Base-by-base conservation (phyloP, 1,139 yeast genomes). In the Candida sp. region DNA sequence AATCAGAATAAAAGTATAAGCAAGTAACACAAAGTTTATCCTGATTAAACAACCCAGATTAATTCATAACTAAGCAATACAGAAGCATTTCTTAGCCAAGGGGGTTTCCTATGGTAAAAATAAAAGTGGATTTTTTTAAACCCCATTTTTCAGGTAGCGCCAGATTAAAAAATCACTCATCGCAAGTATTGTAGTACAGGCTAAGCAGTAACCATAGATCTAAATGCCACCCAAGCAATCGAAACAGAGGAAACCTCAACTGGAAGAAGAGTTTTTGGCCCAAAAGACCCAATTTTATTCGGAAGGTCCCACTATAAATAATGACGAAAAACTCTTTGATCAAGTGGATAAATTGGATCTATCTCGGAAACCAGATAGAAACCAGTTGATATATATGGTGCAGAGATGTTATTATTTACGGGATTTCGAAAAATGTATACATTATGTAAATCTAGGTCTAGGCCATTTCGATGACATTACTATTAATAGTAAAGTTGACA, bases 261-360 rank as follows among this genome's bases (percentile, higher is more conserved):
- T 80, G 1, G 79, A 74, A 36, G 85, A 78, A 46, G 81, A 76
- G 41, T 84, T 63, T 50, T 57, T 53, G 21, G 55, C 48, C 4
- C 88, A 84, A 53, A 61, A 64, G 44, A 36, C 44, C 2, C 73
- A 69, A 46, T 84, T 79, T 56, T 60, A 57, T 43, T 45, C 49
- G 2, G 47, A 63, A 1, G 89, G 89, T 0, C 88, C 88, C 0
- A 61, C 65, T 3, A 53, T 77, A 22, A 77, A 79, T 46, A 70
- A 75, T 0, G 64, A 60, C 4, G 62, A 66, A 29, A 79, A 84
- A 81, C 66, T 81, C 5, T 55, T 51, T 22, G 63, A 65, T 25
- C 56, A 43, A 50, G 43, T 59, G 35, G 46, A 54, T 30, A 8
- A 43, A 41, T 49, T 71, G n/a, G 62, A 64, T 36, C 45, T 55